Base-by-base conservation (phyloP, 768 basidiomycete species). In the Collybiopsis confluens region DNA sequence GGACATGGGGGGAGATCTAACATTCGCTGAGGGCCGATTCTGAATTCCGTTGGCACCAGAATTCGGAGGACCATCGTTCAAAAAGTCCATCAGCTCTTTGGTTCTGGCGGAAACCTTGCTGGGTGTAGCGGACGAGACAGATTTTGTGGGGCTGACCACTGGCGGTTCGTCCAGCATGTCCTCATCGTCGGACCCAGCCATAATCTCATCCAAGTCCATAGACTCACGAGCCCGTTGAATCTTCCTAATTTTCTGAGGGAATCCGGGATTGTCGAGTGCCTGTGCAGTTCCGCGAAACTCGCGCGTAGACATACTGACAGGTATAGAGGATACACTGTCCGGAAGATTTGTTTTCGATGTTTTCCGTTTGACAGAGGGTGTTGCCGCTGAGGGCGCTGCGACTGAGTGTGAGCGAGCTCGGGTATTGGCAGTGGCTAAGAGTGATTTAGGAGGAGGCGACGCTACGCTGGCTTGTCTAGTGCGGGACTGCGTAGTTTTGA, bases 181-280 rank as follows among this genome's bases (percentile, higher is more conserved):
- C 20, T 88, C 87, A 21, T 81, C 81, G 57, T 86, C 88, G 6
- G 81, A 86, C 21, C 76, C 82, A 37, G 74, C 80, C 84, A 89
- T 83, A 21, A 90, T 65, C 54, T 88, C 87, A 62, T 92, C 89
- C 57, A 90, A 61, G 65, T 90, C 85, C 56, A 90, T 58, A 2
- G 86, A 87, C 63, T 89, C 90, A 33, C 79, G 72, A 58, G 83
- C 81, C 37, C 71, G 75, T 54, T 75, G 79, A 37, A 79, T 62
- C 58, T 71, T 78, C 30, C 81, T 78, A 5, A 75, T 82, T 18
- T 80, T 76, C 55, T 68, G 65, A 8, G 82, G 81, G 55, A 73
- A 72, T 13, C 67, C 65, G 57, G 68, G 66, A 13, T 63, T 58
- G 10, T 67, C 67, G 20, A 65, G 20, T 37, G 56, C 41, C 64